These are phyloP conservation scores for Diaporthe destruens DNA, from an alignment of 2,329 filamentous ascomycete species.

Conservation along the genomic window DNA sequence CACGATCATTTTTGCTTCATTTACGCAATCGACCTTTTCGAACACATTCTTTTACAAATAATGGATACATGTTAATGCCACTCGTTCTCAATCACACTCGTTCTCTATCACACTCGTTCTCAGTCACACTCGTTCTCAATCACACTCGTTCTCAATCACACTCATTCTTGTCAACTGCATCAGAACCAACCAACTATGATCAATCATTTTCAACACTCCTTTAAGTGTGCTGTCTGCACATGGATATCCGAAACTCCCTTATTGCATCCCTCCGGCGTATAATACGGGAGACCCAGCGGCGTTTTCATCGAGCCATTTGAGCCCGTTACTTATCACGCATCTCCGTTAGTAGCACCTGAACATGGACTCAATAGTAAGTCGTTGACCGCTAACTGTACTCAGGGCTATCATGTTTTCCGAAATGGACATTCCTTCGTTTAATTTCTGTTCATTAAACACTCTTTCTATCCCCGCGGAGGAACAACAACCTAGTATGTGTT, in stretches of 20 bases:
- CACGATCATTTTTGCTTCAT: no score
- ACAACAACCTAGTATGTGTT: not conserved
- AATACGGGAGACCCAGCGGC: not conserved
- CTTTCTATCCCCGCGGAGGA: not conserved
- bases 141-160: not conserved
- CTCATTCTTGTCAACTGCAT: not conserved
- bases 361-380: not conserved
- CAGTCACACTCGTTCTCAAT: not conserved
- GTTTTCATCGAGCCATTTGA: not conserved
- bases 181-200: constrained; percentile 1
- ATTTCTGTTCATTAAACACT: not conserved
- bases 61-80: not conserved
- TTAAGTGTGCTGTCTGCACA: not conserved
- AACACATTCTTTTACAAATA: not conserved
- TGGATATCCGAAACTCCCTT: not conserved
- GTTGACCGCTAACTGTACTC: not conserved
- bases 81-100: not conserved
- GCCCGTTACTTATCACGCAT: not conserved
- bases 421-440: not conserved
- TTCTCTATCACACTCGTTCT: not conserved
- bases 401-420: not conserved
- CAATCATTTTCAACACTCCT: not conserved
- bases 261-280: not conserved
- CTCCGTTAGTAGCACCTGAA: not conserved
- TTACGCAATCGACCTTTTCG: not conserved